Base-by-base conservation (phyloP, 768 basidiomycete genomes). In the Kockovaella imperatae region DNA sequence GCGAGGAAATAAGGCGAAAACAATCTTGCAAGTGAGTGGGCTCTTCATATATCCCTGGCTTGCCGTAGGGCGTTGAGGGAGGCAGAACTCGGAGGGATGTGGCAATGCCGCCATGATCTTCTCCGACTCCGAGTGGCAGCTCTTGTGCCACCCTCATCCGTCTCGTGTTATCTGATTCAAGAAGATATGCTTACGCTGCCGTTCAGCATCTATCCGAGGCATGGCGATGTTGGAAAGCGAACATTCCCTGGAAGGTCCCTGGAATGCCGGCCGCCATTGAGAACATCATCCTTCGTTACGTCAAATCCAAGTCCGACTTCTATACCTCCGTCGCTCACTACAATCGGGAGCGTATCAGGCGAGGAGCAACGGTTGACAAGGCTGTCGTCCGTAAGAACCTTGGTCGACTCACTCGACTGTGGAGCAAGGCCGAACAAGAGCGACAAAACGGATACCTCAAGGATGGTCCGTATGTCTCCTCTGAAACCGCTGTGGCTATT, bases 281-380 rank as follows among this genome's bases (percentile, higher is more conserved):
- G 74, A 97, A 97, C 72, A 96, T 99, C 72, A 96, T 99, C 54
- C 73, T 99, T 34, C 84, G 93, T 43, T 99, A 96, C 74, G 91
- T 97, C 79, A 99, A 99, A 78, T 86, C 84, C 74, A 99, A 99
- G 77, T 87, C 90, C n/a, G 93, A 96, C 69, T 96, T 90, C 91
- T 97, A 90, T 90, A 84, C 84, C 71, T 93, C 88, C 77, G 89
- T 96, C 59, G 91, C 93, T 6, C 93, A 97, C 70, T 96, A 93
- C 74, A 96, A 95, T 67, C 43, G 60, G 49, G 58, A 62, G 43
- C 51, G 93, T 75, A 96, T 97, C 54, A 81, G 90, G 34, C 85
- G 93, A 59, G 93, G 69, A 41, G 69, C 69, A 7, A 70, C 69
- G 2, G 69, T 70, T 38, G 69, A 70, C 57, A 99, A 99, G 73